Evolutionary conservation across 1,284 basidiomycete genomes (phyloP).

Genomic region (Wallemia mellicola): DNA sequence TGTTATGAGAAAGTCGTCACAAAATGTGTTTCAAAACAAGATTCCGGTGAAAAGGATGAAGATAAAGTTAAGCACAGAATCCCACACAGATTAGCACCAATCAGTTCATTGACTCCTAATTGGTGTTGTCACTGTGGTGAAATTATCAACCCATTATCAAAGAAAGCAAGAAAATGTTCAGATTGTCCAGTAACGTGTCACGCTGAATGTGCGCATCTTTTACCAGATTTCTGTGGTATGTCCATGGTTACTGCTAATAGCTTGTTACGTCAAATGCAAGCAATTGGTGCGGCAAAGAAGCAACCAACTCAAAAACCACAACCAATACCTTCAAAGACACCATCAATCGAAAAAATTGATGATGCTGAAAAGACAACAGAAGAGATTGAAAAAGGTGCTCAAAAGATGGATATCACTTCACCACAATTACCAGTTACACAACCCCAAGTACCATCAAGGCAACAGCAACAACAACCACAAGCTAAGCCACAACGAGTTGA

Average conservation of each 20-base stretch:
- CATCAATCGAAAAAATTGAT: neutral
- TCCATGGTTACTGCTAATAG: conserved; percentile 97
- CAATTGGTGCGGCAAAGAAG: conserved; percentile 21
- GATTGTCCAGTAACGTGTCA: conserved; percentile 94
- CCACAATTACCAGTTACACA: conserved; percentile 5
- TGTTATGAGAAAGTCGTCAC: conserved; percentile 98
- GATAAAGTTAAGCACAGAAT: conserved; percentile 99
- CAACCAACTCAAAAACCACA: conserved; percentile 1
- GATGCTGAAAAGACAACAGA: neutral
- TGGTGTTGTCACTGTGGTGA: conserved; percentile 97
- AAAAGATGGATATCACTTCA: neutral
- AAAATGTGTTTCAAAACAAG: conserved; percentile 90
- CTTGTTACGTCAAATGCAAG: conserved; percentile 56
- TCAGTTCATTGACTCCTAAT: conserved; percentile 90
- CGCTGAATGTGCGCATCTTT: conserved; percentile 87
- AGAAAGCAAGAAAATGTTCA: conserved; percentile 74
- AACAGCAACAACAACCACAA: no score
- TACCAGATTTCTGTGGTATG: conserved; percentile 99
- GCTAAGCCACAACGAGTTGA: conserved; percentile 3
- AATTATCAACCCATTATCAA: conserved; percentile 83
- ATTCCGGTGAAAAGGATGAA: conserved; percentile 68
- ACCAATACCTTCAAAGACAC: neutral
- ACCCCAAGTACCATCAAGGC: conserved; percentile 7
- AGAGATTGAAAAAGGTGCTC: neutral
- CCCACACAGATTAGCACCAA: conserved; percentile 87